phyloP scores from a whole-genome alignment of 306 rosid genomes.

The Lathyrus aphaca region DNA sequence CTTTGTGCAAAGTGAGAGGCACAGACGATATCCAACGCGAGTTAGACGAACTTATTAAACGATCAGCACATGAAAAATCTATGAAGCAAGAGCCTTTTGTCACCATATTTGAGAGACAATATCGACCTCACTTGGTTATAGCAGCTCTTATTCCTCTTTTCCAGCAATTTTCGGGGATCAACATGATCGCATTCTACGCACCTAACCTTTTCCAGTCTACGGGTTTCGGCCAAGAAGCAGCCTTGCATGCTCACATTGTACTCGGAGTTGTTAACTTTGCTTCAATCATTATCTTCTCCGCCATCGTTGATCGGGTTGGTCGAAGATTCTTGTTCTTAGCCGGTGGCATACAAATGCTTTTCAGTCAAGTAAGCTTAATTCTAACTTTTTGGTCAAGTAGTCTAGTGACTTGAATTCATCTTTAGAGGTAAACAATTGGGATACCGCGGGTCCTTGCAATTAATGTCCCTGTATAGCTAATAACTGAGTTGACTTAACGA shows the following conservation, averaged over 20 bases:
- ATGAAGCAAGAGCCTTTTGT: constrained; percentile 52
- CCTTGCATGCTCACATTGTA: constrained; percentile 60
- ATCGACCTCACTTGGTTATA: constrained; percentile 72
- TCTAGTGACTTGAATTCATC: too few species aligned
- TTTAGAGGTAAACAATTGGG: too few species aligned
- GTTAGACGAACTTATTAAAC: constrained; percentile 47
- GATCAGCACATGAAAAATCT: constrained; percentile 43
- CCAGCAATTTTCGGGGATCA: constrained; percentile 70
- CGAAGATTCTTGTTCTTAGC: constrained; percentile 59
- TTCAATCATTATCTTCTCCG: constrained; percentile 55
- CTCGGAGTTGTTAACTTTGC: constrained; percentile 60
- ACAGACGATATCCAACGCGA: constrained; percentile 54
- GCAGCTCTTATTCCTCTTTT: constrained; percentile 58
- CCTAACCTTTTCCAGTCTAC: constrained; percentile 73
- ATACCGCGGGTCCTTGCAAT: too few species aligned
- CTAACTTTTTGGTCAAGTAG: too few species aligned
- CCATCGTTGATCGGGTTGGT: constrained; percentile 68
- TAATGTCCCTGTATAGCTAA: too few species aligned
- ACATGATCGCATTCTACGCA: constrained; percentile 64
- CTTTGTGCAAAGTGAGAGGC: constrained; percentile 57
- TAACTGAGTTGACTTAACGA: too few species aligned
- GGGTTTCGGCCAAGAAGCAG: constrained; percentile 63
- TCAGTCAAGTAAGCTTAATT: constrained; percentile 48
- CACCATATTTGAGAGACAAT: constrained; percentile 52
- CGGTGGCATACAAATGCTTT: constrained; percentile 68